phyloP scores from a whole-genome alignment of 345 rosid genomes.

The rapeseed (Brassica napus) region DNA sequence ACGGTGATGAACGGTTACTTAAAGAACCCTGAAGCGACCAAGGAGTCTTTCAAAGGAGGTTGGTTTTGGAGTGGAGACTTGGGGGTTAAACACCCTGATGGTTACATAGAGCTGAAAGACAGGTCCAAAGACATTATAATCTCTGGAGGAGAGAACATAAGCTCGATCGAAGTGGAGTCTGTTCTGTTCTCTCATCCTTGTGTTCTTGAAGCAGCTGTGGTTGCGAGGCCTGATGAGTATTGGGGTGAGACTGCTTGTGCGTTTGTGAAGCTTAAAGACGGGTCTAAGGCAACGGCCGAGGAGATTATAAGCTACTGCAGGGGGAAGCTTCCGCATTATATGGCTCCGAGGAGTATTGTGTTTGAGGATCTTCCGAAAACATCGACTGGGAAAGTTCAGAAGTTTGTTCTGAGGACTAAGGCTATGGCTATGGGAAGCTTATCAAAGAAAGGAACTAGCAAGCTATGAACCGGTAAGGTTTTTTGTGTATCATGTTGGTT shows the following conservation, averaged over 20 bases:
- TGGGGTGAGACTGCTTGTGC: conserved; percentile 86
- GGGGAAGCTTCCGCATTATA: conserved; percentile 53
- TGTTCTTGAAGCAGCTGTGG: conserved; percentile 77
- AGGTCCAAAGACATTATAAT: conserved; percentile 73
- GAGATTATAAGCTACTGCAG: conserved; percentile 63
- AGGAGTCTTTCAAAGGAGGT: conserved; percentile 64
- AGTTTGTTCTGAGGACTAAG: conserved; percentile 55
- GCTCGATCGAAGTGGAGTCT: conserved; percentile 72
- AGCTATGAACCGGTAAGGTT: conserved; percentile 42
- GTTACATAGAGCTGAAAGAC: conserved; percentile 77
- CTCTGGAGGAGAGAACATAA: conserved; percentile 78
- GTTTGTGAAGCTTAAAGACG: conserved; percentile 67
- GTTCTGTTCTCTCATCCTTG: conserved; percentile 65
- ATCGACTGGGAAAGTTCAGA: conserved; percentile 75
- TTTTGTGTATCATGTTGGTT: neutral
- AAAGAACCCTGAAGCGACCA: conserved; percentile 60
- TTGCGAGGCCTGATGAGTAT: conserved; percentile 63
- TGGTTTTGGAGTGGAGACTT: conserved; percentile 80
- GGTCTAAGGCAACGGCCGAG: conserved; percentile 40
- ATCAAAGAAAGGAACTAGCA: conserved; percentile 52
- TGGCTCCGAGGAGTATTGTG: conserved; percentile 69
- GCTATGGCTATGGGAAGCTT: conserved; percentile 75
- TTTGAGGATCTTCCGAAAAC: conserved; percentile 74
- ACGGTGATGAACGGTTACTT: conserved; percentile 82
- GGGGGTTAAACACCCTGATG: conserved; percentile 68